Base-by-base conservation (phyloP, 345 rosid species). In the Moringa oleifera region DNA sequence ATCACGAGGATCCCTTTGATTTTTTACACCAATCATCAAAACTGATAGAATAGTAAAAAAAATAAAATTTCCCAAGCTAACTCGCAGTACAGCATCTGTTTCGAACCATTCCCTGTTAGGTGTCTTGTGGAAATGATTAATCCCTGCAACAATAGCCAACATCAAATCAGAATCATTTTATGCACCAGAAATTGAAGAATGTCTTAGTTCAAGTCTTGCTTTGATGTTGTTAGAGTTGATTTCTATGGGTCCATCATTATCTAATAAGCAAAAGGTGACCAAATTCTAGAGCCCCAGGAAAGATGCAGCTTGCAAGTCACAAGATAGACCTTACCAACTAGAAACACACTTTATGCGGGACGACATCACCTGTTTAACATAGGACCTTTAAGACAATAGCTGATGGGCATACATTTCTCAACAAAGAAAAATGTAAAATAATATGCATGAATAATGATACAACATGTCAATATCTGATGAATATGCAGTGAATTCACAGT, bases 51-150 rank as follows among this genome's bases (percentile, higher is more conserved):
- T 75, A 2, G 99, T 80, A 80, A 91, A 95, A 68, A 95, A 95
- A 36, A 91, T 37, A 73, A 87, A 95, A 67, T 91, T 95, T 50
- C 99, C 99, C 82, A 95, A 79, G 81, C 99, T 91, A 72, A 95
- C 99, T 55, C 96, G 90, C 56, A 91, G 73, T 56, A 95, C 99
- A 4, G 99, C 99, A 73, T 91, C 96, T 4, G 96, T 95, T 79
- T 95, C 89, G 64, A 95, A 95, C 99, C 99, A 95, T 72, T 95
- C 94, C 67, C 95, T 80, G 71, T 81, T 78, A 28, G 97, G 97
- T 21, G 93, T 87, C 81, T 87, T 74, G 46, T 84, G 93, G 70
- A 95, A 90, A 72, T 83, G 90, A 70, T 95, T 90, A 62, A 91
- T 91, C 99, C 97, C 99, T 95, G 86, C 66, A 68, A 18, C 20